phyloP scores from a whole-genome alignment of 2,329 filamentous ascomycete species.

The Rhexocercosporidium sp. region DNA sequence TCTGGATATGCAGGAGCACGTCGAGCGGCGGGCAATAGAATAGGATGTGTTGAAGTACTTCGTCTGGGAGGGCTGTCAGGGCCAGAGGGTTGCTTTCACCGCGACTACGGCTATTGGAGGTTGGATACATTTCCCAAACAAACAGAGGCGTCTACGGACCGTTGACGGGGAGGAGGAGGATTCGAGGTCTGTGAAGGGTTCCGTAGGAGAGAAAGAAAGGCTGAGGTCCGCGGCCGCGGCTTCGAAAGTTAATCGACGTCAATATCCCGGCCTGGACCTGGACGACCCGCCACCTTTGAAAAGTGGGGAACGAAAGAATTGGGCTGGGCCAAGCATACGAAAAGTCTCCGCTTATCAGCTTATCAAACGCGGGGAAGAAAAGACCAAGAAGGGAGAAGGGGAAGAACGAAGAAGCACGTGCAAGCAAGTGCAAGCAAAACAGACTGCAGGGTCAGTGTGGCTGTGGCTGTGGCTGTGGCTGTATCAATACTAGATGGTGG shows the following conservation, averaged over 20 bases:
- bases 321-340: too few species aligned
- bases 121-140: background rate
- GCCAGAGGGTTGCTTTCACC: background rate
- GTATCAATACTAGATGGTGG: too few species aligned
- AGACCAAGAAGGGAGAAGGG: background rate
- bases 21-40: conserved; percentile 63
- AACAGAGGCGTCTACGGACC: background rate
- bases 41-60: conserved; percentile 83
- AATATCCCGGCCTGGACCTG: background rate
- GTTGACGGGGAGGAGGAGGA: background rate
- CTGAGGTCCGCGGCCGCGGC: background rate
- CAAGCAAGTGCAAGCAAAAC: too few species aligned
- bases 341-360: background rate
- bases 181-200: background rate
- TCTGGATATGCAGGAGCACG: conserved; percentile 53
- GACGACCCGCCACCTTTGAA: too few species aligned
- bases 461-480: too few species aligned
- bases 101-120: background rate
- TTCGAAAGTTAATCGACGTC: conserved; percentile 7
- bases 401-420: too few species aligned
- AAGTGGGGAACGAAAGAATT: background rate
- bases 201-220: background rate
- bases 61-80: conserved; percentile 63
- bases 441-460: too few species aligned
- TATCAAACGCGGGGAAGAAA: background rate